phyloP scores from a whole-genome alignment of 192 early-diverging fungal species.

The Coemansia sp. region DNA sequence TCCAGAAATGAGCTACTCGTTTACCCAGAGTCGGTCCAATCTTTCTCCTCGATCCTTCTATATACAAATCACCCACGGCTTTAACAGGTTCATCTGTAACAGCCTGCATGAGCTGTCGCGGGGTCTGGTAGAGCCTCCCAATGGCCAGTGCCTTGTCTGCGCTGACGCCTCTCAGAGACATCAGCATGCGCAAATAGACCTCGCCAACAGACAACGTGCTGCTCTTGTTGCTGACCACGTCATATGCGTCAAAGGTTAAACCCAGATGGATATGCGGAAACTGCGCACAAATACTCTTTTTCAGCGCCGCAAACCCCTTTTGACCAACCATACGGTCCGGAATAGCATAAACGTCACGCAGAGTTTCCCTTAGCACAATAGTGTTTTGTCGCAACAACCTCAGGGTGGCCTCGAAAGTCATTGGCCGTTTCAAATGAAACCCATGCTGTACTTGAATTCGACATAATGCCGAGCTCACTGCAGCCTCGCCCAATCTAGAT shows the following conservation, averaged over 20 bases:
- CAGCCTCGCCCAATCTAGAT: slow-evolving; percentile 59
- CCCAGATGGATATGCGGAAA: slow-evolving; percentile 46
- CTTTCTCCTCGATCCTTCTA: slow-evolving; percentile 55
- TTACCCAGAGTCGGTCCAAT: slow-evolving; percentile 57
- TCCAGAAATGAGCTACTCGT: slow-evolving; percentile 64
- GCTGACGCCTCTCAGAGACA: slow-evolving; percentile 80
- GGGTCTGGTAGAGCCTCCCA: slow-evolving; percentile 67
- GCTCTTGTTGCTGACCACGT: slow-evolving; percentile 72
- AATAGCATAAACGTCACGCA: slow-evolving; percentile 60
- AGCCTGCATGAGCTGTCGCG: slow-evolving; percentile 53
- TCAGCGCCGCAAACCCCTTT: slow-evolving; percentile 55
- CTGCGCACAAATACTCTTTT: slow-evolving; percentile 33
- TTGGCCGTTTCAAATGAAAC: slow-evolving; percentile 81
- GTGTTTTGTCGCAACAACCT: slow-evolving; percentile 72
- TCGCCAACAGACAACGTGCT: slow-evolving; percentile 70
- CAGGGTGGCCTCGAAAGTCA: slow-evolving; percentile 76
- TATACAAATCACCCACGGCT: slow-evolving; percentile 55
- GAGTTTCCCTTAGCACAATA: slow-evolving; percentile 49
- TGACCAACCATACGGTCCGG: slow-evolving; percentile 57
- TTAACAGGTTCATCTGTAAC: slow-evolving; percentile 41
- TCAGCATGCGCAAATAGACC: slow-evolving; percentile 80
- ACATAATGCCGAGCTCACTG: slow-evolving; percentile 72
- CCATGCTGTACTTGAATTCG: slow-evolving; percentile 75
- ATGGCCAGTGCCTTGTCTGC: slow-evolving; percentile 83
- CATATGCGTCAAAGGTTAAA: slow-evolving; percentile 69